A percentile compares a stretch with the other conserved stretches of the same genome.
phyloP scores from a whole-genome alignment of 78 protist genomes.

The Dictyostelium purpureum region DNA sequence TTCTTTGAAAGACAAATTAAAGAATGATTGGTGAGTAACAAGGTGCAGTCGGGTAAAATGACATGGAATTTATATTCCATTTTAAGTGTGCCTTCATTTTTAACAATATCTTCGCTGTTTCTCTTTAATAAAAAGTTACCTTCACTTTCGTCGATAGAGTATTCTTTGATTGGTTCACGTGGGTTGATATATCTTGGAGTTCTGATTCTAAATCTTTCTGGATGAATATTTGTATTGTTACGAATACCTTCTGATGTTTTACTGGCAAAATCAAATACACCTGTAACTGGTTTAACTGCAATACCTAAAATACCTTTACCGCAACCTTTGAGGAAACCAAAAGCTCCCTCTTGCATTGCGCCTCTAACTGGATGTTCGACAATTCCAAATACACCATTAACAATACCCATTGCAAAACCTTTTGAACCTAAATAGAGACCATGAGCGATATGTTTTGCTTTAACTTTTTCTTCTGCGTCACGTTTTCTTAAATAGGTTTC shows the following conservation, averaged over 20 bases:
- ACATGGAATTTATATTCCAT: constrained; percentile 70
- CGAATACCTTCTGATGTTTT: constrained; percentile 85
- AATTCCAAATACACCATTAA: constrained; percentile 72
- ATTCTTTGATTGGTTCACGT: constrained; percentile 59
- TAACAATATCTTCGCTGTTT: not conserved
- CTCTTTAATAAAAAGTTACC: constrained; percentile 48
- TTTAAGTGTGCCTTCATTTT: not conserved
- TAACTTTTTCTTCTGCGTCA: constrained; percentile 56
- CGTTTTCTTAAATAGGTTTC: constrained; percentile 48
- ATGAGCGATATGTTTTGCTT: constrained; percentile 66
- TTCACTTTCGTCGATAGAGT: constrained; percentile 38
- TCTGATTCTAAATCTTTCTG: constrained; percentile 29
- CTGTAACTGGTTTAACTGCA: constrained; percentile 84
- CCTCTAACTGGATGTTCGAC: constrained; percentile 85
- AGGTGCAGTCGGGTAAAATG: constrained; percentile 30
- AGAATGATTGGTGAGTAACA: constrained; percentile 36
- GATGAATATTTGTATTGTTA: constrained; percentile 80
- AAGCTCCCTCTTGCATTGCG: constrained; percentile 78
- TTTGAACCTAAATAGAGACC: constrained; percentile 47
- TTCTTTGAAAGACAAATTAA: constrained; percentile 54
- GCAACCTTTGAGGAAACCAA: constrained; percentile 82
- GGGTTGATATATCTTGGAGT: constrained; percentile 68
- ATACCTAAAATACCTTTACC: constrained; percentile 90
- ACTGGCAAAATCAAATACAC: constrained; percentile 83
- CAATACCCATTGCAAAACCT: constrained; percentile 48